These are phyloP conservation scores for Gamarada debralockiae DNA, from an alignment of 495 filamentous ascomycete species.

Conservation along the genomic window DNA sequence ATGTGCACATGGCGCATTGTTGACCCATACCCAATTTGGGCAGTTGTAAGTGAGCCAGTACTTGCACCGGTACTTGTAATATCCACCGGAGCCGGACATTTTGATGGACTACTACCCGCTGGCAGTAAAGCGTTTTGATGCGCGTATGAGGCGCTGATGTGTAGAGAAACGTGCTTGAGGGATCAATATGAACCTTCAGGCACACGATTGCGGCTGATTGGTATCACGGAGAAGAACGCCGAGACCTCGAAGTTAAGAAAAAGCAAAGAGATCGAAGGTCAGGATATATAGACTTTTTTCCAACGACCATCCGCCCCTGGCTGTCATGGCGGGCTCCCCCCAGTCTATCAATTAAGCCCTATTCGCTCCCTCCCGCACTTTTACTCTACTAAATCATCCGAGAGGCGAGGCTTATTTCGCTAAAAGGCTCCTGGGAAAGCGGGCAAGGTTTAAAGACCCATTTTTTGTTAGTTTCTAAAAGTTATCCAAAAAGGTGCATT, in stretches of 20 bases:
- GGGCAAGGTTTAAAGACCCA: too few relatives aligned
- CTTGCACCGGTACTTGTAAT: constrained; percentile 60
- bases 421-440: too few relatives aligned
- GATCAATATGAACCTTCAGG: background rate
- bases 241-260: constrained; percentile 19
- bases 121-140: constrained; percentile 29
- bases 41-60: constrained; percentile 55
- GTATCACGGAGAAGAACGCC: constrained; percentile 1
- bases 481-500: too few relatives aligned
- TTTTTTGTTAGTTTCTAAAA: too few relatives aligned
- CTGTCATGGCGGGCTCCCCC: background rate
- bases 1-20: constrained; percentile 50
- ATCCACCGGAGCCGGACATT: constrained; percentile 56
- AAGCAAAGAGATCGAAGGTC: constrained; percentile 22
- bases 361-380: background rate
- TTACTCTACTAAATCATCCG: background rate
- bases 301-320: too few relatives aligned
- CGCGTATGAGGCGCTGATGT: constrained; percentile 12
- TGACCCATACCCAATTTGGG: constrained; percentile 58
- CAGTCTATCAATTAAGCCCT: background rate
- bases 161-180: background rate
- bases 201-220: background rate
- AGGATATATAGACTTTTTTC: constrained; percentile 13
- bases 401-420: background rate
- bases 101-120: constrained; percentile 31